These are phyloP conservation scores for Aegilops tauschii DNA, from an alignment of 176 grass and related monocot species.

Conservation along the genomic window DNA sequence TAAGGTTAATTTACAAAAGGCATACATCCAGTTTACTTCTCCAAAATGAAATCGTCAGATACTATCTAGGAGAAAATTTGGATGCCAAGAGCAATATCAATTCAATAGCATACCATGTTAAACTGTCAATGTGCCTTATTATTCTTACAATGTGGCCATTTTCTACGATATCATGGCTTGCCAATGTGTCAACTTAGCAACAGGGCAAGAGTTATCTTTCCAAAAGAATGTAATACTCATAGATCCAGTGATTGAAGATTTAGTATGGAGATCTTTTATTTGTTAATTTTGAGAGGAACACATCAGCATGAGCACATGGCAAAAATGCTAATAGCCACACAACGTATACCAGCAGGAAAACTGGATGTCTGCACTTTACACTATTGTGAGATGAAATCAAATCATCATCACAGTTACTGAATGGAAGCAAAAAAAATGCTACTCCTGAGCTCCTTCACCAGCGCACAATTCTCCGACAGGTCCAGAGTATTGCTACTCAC, in stretches of 20 bases:
- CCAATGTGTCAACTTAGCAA: slow-evolving; percentile 26
- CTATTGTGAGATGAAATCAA: neutral
- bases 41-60: neutral
- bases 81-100: slow-evolving; percentile 12
- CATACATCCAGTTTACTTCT: neutral
- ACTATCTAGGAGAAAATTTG: neutral
- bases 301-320: neutral
- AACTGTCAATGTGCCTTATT: neutral
- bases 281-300: neutral
- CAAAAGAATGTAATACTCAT: neutral
- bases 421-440: neutral
- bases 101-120: neutral
- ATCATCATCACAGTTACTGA: neutral
- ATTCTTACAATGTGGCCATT: neutral
- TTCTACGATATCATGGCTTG: neutral
- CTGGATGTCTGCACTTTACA: neutral
- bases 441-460: neutral
- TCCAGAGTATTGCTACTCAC: neutral
- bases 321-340: neutral
- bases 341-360: neutral
- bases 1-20: neutral
- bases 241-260: neutral
- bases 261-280: neutral
- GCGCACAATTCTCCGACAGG: neutral
- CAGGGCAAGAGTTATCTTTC: neutral